Percentiles rank a stretch among this genome's conserved stretches.
phyloP scores from a whole-genome alignment of 1,284 basidiomycete species.

The Caloboletus inedulis region DNA sequence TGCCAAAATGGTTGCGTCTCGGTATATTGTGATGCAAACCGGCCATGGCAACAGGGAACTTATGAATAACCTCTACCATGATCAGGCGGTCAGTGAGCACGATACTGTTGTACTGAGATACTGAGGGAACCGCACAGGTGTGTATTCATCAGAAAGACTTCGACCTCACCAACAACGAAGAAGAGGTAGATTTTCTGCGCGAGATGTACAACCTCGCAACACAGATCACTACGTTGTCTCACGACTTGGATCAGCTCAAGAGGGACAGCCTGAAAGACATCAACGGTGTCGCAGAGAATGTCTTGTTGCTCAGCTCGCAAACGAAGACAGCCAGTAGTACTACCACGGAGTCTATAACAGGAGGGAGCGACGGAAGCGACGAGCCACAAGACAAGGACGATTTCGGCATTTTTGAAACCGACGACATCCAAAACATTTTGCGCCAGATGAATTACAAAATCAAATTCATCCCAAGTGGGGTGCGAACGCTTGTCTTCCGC shows the following conservation, averaged over 20 bases:
- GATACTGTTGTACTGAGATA: not conserved
- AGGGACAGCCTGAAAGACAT: not conserved
- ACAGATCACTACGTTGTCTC: not conserved
- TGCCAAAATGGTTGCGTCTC: not conserved
- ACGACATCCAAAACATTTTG: slow-evolving; percentile 6
- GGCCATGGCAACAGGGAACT: not conserved
- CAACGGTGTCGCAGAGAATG: fast-evolving
- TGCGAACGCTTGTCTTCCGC: not conserved
- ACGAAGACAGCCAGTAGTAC: not conserved
- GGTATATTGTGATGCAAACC: slow-evolving; percentile 1
- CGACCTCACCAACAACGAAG: fast-evolving
- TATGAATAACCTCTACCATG: not conserved
- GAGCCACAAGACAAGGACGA: not conserved
- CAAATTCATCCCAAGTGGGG: not conserved
- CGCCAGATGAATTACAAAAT: slow-evolving; percentile 6
- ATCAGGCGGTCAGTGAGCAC: not conserved
- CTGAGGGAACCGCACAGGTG: not conserved
- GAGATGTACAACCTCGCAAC: slow-evolving; percentile 4
- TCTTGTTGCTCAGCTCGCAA: not conserved
- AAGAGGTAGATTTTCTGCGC: slow-evolving; percentile 1
- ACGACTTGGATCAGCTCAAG: not conserved
- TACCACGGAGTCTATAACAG: too few species aligned
- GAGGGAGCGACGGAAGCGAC: fast-evolving
- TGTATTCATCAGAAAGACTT: slow-evolving; percentile 6
- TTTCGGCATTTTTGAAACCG: not conserved